Base-by-base conservation (phyloP, 1,284 basidiomycete genomes). In the Flammula alnicola region DNA sequence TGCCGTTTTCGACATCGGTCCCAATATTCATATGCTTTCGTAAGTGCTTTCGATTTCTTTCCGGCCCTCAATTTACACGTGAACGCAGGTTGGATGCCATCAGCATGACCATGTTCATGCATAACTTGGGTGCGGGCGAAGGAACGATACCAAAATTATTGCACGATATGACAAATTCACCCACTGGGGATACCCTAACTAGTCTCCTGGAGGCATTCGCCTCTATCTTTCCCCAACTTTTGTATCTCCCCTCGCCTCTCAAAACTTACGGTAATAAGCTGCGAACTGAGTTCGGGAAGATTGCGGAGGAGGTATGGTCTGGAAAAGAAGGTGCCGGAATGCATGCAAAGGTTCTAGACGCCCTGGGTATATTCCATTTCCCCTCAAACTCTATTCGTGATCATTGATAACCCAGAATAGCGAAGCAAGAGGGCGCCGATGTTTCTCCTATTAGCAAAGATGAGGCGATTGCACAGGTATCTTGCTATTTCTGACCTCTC, bases 41-140 rank as follows among this genome's bases (percentile, higher is more conserved):
- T 44, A 14, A 33, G 42, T 44, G 31, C 12, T 33, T 29, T 11
- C 25, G 10, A 9, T 7, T 35, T 17, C 9, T 43, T 20, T 12
- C 5, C 6, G 16, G 26, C 26, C 16, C 6, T 30, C n/a, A 14
- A 36, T 5, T 17, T 17, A 36, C 14, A 14, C 5, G 11, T 30
- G 10, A 10, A 31, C 16, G 8, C 20, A 44, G 42, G 12, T 25
- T 44, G 32, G 42, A 44, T 35, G 42, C 42, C 29, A 44, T 44
- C 20, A 44, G 31, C n/a, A 44, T 33, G 42, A 44, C 42, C 12
- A 44, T 44, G 42, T 44, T 44, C 29, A 44, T 44, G 42, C 42
- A 44, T 22, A 35, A 31, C 32, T 19, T 44, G 16, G 33, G 42
- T 23, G 42, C 42, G 23, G 33, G 42, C n/a, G n/a, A 31, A 32